These are phyloP conservation scores for Seiridium unicorne DNA, from an alignment of 2,329 filamentous ascomycete species.

Conservation along the genomic window DNA sequence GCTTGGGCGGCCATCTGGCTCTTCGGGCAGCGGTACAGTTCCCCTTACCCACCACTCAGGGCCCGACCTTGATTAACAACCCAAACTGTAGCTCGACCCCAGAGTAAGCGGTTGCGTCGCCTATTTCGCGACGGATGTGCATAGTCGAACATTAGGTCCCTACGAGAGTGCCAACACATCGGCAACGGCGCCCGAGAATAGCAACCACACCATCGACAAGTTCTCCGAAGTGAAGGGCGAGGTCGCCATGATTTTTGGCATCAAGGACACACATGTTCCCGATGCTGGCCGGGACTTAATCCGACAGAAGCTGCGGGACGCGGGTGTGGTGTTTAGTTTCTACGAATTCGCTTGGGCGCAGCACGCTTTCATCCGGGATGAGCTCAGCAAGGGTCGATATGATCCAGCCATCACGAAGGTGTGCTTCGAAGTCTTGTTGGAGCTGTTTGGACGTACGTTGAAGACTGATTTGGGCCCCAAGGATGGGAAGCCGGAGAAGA, in stretches of 20 bases:
- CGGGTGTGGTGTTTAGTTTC: conserved; percentile 72
- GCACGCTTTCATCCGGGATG: conserved; percentile 91
- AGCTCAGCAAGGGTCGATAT: conserved; percentile 90
- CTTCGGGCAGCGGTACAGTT: conserved; percentile 52
- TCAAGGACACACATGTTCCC: conserved; percentile 87
- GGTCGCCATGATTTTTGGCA: conserved; percentile 85
- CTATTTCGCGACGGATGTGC: conserved; percentile 93
- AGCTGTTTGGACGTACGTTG: conserved; percentile 77
- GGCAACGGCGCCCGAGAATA: conserved; percentile 31
- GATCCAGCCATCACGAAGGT: conserved; percentile 83
- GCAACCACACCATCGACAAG: conserved; percentile 51
- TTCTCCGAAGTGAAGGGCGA: conserved; percentile 72
- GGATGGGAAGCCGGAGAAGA: conserved; percentile 57
- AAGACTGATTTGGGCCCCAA: conserved; percentile 74
- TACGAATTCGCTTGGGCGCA: conserved; percentile 93
- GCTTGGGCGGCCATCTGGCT: conserved; percentile 84
- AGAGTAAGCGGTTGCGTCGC: conserved; percentile 76
- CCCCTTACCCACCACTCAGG: not conserved
- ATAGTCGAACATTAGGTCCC: conserved; percentile 72
- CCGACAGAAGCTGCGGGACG: conserved; percentile 75
- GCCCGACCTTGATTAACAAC: not conserved
- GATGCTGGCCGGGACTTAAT: conserved; percentile 81
- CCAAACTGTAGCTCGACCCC: conserved; percentile 57
- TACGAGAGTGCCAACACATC: conserved; percentile 47
- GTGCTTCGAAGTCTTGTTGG: conserved; percentile 87